Conservation (phyloP, 2,329 filamentous ascomycete species). For the Beauveria australis region DNA sequence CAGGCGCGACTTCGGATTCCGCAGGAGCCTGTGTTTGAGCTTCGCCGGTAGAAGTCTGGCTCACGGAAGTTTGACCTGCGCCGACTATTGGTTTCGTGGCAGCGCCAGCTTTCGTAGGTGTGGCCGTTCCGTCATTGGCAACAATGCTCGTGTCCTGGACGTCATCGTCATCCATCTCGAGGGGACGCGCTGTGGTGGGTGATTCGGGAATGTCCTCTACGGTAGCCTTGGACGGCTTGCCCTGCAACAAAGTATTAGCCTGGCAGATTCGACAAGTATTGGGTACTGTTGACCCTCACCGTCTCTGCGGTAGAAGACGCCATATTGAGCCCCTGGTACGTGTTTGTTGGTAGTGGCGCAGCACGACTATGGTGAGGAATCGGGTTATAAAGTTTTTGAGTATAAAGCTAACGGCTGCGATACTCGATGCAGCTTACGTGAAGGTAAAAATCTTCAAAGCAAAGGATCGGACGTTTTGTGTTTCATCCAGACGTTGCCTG, state of each 20-base stretch:
- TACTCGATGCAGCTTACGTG: neutral
- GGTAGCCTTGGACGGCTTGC: slow-evolving; percentile 28
- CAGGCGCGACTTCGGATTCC: slow-evolving; percentile 45
- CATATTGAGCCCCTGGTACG: slow-evolving; percentile 11
- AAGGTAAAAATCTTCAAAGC: neutral
- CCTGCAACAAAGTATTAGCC: slow-evolving; percentile 21
- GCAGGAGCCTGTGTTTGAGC: slow-evolving; percentile 17
- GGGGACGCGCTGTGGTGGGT: slow-evolving; percentile 55
- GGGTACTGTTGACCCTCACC: slow-evolving; percentile 4
- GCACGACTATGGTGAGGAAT: neutral
- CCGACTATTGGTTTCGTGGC: slow-evolving; percentile 18
- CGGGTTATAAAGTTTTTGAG: neutral
- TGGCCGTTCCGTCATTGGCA: slow-evolving; percentile 30
- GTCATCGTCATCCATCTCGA: slow-evolving; percentile 65
- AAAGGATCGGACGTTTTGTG: slow-evolving; percentile 8
- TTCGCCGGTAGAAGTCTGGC: slow-evolving; percentile 19
- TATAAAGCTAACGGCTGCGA: neutral
- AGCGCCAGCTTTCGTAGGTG: slow-evolving; percentile 10
- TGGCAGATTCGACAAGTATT: slow-evolving; percentile 3
- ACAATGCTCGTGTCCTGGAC: slow-evolving; percentile 50
- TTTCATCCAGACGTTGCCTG: slow-evolving; percentile 16
- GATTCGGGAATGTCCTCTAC: slow-evolving; percentile 46
- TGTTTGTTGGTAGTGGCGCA: slow-evolving; percentile 7
- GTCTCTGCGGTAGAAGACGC: slow-evolving; percentile 12
- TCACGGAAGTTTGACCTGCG: slow-evolving; percentile 16